A percentile compares a stretch with the other conserved stretches of the same genome.
These are phyloP conservation scores for Ottelia alismoides DNA, from an alignment of 106 monocot genomes.

Conservation along the genomic window DNA sequence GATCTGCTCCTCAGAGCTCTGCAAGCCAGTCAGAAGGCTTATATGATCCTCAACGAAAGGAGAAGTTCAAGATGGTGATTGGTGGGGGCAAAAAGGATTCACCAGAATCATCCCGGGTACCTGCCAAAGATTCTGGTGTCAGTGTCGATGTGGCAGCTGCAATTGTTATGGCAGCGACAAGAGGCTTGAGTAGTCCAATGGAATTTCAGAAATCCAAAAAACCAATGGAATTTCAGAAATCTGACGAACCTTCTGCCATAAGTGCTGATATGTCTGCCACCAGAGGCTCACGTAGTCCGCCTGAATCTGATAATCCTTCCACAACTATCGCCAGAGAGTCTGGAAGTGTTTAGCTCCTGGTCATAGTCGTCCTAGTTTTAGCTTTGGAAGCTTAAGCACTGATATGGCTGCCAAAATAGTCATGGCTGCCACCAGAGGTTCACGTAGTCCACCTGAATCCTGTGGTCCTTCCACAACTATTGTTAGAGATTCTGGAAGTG, in stretches of 20 bases:
- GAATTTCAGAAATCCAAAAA: too few relatives aligned
- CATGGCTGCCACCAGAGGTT: too few relatives aligned
- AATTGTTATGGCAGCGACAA: constrained; percentile 73
- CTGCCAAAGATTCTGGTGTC: constrained; percentile 15
- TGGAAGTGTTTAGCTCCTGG: background rate
- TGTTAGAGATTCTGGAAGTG: too few relatives aligned
- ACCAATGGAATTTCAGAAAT: background rate
- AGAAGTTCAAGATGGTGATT: constrained; percentile 75
- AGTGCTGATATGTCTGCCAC: constrained; percentile 60
- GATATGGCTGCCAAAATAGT: too few relatives aligned
- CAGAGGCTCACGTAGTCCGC: constrained; percentile 38
- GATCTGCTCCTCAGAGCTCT: constrained; percentile 1
- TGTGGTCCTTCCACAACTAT: too few relatives aligned
- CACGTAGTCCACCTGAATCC: too few relatives aligned
- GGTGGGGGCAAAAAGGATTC: constrained; percentile 45
- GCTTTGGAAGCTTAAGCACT: background rate
- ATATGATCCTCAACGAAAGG: constrained; percentile 34
- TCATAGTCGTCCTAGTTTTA: background rate
- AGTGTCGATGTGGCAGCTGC: constrained; percentile 72
- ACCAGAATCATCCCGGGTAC: constrained; percentile 11
- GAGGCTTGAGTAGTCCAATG: constrained; percentile 16
- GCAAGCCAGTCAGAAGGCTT: constrained; percentile 25
- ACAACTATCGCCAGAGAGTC: background rate
- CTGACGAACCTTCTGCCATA: background rate
- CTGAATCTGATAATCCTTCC: constrained; percentile 10